These are phyloP conservation scores for Neopestalotiopsis clavispora DNA, from an alignment of 2,329 filamentous ascomycete genomes.

Conservation along the genomic window DNA sequence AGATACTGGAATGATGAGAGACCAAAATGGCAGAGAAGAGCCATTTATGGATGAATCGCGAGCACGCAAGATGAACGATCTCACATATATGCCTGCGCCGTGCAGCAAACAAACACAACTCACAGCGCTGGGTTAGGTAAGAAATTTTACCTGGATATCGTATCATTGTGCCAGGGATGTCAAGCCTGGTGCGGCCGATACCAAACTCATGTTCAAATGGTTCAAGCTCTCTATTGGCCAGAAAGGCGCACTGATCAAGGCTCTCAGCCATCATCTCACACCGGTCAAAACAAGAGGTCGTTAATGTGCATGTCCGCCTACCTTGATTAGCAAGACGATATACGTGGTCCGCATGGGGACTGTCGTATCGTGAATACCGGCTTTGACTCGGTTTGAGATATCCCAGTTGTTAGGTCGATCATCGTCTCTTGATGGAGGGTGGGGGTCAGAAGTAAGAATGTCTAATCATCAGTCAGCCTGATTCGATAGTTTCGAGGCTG, in stretches of 20 bases:
- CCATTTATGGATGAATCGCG: not conserved
- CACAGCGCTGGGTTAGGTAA: not conserved
- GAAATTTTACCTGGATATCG: not conserved
- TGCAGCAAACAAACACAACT: not conserved
- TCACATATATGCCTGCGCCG: not conserved
- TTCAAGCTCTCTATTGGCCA: not conserved
- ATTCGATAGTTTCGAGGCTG: not conserved
- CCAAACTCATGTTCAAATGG: not conserved
- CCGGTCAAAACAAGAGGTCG: not conserved
- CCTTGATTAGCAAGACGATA: not conserved
- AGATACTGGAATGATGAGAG: not conserved
- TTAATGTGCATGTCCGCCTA: not conserved
- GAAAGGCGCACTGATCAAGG: not conserved
- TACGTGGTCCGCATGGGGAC: not conserved
- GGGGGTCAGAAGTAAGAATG: not conserved
- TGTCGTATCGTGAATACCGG: not conserved
- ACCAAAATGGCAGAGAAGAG: not conserved
- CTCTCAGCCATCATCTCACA: not conserved
- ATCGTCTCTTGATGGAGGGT: not conserved
- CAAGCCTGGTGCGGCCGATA: not conserved
- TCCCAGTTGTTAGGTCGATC: not conserved
- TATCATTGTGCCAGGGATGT: not conserved
- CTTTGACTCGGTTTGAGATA: not conserved
- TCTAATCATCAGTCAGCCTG: not conserved
- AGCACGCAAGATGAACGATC: not conserved